A percentile compares a stretch with the other conserved stretches of the same genome.
Evolutionary conservation across 441 rosid species (phyloP).

Genomic region (Gossypium laxum): DNA sequence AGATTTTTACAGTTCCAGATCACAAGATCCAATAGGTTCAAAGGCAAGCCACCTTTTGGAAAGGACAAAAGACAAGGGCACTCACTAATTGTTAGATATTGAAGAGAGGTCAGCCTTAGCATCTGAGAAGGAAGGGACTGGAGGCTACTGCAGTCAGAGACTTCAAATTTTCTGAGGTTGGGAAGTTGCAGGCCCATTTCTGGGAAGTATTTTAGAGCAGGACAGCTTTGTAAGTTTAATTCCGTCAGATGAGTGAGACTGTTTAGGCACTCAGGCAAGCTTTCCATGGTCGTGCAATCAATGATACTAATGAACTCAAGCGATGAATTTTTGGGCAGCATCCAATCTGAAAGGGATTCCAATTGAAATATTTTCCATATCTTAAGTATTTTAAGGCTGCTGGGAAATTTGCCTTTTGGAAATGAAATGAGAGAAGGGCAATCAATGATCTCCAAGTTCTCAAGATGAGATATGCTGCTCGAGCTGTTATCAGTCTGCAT

Average conservation of each 20-base stretch:
- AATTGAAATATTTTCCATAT: background rate
- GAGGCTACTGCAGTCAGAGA: conserved; percentile 17
- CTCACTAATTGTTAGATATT: conserved; percentile 1
- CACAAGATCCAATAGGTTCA: conserved; percentile 7
- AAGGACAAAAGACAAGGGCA: conserved; percentile 23
- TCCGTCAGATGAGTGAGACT: conserved; percentile 12
- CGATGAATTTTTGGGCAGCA: conserved; percentile 3
- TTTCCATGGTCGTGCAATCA: background rate
- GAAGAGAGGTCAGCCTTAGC: conserved; percentile 23
- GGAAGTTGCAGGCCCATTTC: conserved; percentile 4
- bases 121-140: conserved; percentile 21
- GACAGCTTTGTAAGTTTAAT: background rate
- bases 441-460: conserved; percentile 12
- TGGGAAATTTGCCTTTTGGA: conserved; percentile 13
- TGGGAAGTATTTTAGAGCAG: conserved; percentile 9
- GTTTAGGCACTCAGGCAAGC: conserved; percentile 3
- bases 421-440: conserved; percentile 11
- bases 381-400: conserved; percentile 13
- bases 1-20: conserved; percentile 17
- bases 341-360: conserved; percentile 10
- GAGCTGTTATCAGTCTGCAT: conserved; percentile 6
- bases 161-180: background rate
- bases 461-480: background rate
- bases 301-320: background rate
- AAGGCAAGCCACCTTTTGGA: conserved; percentile 25